Percentiles rank a stretch among this genome's conserved stretches.
phyloP scores from a whole-genome alignment of 2,329 filamentous ascomycete species.

The Monilinia polystroma region DNA sequence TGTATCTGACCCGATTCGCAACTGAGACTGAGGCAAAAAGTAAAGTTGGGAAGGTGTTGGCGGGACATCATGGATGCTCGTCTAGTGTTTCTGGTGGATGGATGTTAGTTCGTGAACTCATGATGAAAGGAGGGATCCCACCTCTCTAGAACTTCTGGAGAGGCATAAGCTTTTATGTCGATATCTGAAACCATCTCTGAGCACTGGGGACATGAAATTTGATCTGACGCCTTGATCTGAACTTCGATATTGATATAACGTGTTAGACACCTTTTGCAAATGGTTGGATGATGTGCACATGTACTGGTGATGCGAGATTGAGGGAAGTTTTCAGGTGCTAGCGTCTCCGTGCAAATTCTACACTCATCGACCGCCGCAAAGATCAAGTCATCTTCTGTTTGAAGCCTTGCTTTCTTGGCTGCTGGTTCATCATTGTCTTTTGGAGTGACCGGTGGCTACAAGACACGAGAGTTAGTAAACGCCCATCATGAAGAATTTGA shows the following conservation, averaged over 20 bases:
- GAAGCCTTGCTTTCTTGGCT: neutral
- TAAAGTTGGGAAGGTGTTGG: slow-evolving; percentile 6
- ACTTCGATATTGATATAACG: neutral
- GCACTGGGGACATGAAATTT: slow-evolving; percentile 8
- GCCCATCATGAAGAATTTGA: neutral
- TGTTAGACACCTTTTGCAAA: neutral
- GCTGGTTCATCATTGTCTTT: neutral
- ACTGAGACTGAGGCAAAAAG: neutral
- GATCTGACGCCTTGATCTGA: slow-evolving; percentile 5
- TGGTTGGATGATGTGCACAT: slow-evolving; percentile 9
- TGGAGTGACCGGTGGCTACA: neutral
- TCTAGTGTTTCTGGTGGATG: neutral
- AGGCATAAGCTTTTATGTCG: slow-evolving; percentile 12
- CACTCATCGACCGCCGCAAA: slow-evolving; percentile 1
- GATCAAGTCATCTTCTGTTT: neutral
- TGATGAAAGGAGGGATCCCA: neutral
- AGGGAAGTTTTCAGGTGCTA: neutral
- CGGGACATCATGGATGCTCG: neutral
- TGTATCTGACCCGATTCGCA: slow-evolving; percentile 15
- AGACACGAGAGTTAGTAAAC: neutral
- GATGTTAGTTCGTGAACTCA: neutral
- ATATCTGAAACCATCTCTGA: slow-evolving; percentile 3
- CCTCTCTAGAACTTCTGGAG: slow-evolving; percentile 3
- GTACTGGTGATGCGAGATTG: slow-evolving; percentile 4
- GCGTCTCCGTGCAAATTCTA: neutral